Evolutionary conservation across 148 eudicot species (phyloP).

Genomic region (Rhododendron henanense): DNA sequence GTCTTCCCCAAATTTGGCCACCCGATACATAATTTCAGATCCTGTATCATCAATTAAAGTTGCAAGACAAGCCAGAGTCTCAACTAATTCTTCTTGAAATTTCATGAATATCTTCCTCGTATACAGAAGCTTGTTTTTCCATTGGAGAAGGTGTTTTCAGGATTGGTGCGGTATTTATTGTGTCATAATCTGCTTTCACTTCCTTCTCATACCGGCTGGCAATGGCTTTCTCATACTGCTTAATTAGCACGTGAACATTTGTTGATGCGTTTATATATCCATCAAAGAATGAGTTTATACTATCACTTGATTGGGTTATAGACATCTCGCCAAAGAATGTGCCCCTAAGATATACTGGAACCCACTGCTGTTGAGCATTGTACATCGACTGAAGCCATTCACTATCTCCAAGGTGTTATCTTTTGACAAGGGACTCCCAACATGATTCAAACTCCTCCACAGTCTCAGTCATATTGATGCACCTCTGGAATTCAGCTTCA

Average conservation of each 20-base stretch:
- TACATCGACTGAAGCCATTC: too few species aligned
- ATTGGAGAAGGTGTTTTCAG: slow-evolving; percentile 47
- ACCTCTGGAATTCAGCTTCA: too few species aligned
- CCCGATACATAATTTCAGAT: slow-evolving; percentile 25
- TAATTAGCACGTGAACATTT: slow-evolving; percentile 24
- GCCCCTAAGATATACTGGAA: too few species aligned
- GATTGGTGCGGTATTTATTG: slow-evolving; percentile 26
- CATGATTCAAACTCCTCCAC: too few species aligned
- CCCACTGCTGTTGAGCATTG: too few species aligned
- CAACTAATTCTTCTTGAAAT: slow-evolving; percentile 43
- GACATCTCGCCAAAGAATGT: too few species aligned
- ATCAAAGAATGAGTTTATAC: slow-evolving; percentile 30
- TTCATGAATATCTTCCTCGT: slow-evolving; percentile 29
- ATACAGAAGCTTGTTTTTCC: slow-evolving; percentile 47
- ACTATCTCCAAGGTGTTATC: too few species aligned
- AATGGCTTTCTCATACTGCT: slow-evolving; percentile 38
- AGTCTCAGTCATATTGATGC: too few species aligned
- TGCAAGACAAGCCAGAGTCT: slow-evolving; percentile 33
- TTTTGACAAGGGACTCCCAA: too few species aligned
- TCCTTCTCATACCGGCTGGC: slow-evolving; percentile 32
- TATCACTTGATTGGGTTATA: too few species aligned
- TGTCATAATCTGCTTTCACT: slow-evolving; percentile 34
- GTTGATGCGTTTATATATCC: slow-evolving; percentile 35
- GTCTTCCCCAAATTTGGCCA: slow-evolving; percentile 36
- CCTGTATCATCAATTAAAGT: slow-evolving; percentile 28